These are phyloP conservation scores for Endoconidiophora laricicola DNA, from an alignment of 2,329 filamentous ascomycete species.

Conservation along the genomic window DNA sequence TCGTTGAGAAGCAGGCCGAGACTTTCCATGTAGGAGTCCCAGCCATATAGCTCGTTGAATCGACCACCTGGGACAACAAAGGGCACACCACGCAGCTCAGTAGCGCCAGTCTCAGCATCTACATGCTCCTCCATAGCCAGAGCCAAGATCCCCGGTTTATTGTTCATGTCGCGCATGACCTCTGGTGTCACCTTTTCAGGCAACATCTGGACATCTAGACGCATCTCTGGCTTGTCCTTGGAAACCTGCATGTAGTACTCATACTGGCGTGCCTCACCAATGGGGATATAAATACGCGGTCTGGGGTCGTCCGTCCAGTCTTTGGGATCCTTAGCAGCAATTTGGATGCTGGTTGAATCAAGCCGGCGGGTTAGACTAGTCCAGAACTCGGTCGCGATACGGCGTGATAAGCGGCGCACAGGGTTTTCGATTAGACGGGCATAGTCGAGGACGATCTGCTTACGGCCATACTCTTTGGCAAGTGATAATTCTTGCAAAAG, in stretches of 20 bases:
- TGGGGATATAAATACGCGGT: constrained; percentile 81
- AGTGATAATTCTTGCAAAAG: constrained; percentile 86
- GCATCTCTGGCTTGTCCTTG: constrained; percentile 60
- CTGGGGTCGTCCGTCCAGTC: constrained; percentile 85
- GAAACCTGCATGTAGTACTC: constrained; percentile 80
- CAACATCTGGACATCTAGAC: constrained; percentile 71
- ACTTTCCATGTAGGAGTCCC: constrained; percentile 98
- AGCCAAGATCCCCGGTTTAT: constrained; percentile 75
- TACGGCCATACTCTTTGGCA: constrained; percentile 77
- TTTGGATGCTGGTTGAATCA: constrained; percentile 71
- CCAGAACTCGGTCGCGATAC: constrained; percentile 89
- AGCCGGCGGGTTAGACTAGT: constrained; percentile 76
- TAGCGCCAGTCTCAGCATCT: constrained; percentile 51
- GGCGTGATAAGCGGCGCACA: constrained; percentile 66
- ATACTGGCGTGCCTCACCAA: constrained; percentile 68
- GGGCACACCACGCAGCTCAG: constrained; percentile 60
- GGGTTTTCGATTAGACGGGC: constrained; percentile 88
- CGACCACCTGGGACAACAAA: constrained; percentile 96
- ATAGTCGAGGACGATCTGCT: constrained; percentile 82
- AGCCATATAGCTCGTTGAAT: constrained; percentile 97
- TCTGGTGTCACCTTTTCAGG: constrained; percentile 63
- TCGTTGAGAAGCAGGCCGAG: constrained; percentile 76
- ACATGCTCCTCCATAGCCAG: constrained; percentile 68
- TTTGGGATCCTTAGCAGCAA: constrained; percentile 79
- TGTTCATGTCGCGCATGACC: constrained; percentile 67